A percentile compares a stretch with the other conserved stretches of the same genome.
Conservation (phyloP, 129 eudicot species). For the Smallanthus sonchifolius region DNA sequence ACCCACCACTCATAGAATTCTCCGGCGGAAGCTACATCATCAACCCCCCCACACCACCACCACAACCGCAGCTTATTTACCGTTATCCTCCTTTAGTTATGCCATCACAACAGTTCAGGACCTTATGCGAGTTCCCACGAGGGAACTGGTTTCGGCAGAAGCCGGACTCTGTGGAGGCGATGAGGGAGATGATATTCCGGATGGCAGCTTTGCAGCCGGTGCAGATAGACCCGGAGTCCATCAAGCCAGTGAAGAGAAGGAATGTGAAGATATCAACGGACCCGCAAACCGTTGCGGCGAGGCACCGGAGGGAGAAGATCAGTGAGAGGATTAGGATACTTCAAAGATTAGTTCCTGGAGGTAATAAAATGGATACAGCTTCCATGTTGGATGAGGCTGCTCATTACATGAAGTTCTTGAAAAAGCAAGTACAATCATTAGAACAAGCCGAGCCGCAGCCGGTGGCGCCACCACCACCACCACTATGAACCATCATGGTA, state of each 20-base stretch:
- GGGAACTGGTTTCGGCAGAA: conserved; percentile 28
- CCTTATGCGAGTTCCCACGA: conserved; percentile 15
- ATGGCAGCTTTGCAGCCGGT: conserved; percentile 69
- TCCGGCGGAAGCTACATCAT: conserved; percentile 29
- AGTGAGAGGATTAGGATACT: conserved; percentile 65
- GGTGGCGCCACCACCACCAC: neutral
- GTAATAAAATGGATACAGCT: conserved; percentile 92
- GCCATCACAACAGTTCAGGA: conserved; percentile 14
- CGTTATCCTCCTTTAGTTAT: conserved; percentile 1
- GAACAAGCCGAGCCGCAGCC: conserved; percentile 29
- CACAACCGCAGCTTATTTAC: conserved; percentile 10
- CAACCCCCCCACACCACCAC: conserved; percentile 25
- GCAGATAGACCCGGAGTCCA: conserved; percentile 55
- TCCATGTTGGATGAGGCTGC: conserved; percentile 92
- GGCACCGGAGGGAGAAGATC: conserved; percentile 59
- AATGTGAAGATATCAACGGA: conserved; percentile 61
- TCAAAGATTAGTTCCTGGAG: conserved; percentile 89
- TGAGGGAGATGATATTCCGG: conserved; percentile 66
- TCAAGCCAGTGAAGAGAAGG: conserved; percentile 51
- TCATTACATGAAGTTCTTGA: conserved; percentile 78
- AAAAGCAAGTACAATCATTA: conserved; percentile 58
- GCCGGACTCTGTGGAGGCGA: conserved; percentile 41
- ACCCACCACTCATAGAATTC: conserved; percentile 26
- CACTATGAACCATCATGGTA: neutral
- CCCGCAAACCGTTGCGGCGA: conserved; percentile 61